A percentile compares a stretch with the other conserved stretches of the same genome.
Evolutionary conservation across 2,329 filamentous ascomycete species (phyloP).

Genomic region (Phaeomoniella chlamydospora): DNA sequence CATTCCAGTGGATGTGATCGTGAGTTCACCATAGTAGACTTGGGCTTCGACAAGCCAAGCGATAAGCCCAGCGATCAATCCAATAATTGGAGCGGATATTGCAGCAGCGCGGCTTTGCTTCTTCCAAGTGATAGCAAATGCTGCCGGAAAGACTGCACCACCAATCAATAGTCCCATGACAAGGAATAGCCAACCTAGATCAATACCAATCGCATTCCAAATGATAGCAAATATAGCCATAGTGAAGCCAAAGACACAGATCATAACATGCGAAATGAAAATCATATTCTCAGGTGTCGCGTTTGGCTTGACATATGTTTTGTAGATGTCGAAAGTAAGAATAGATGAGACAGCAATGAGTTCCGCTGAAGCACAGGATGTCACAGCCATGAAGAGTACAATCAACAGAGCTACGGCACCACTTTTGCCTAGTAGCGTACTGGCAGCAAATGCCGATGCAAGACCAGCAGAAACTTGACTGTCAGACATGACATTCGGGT

Average conservation of each 20-base stretch:
- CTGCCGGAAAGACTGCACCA: constrained; percentile 21
- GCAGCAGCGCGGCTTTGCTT: constrained; percentile 22
- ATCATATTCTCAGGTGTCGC: constrained; percentile 11
- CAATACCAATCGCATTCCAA: constrained; percentile 20
- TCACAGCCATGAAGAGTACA: constrained; percentile 14
- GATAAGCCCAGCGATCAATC: constrained; percentile 16
- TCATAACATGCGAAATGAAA: constrained; percentile 9
- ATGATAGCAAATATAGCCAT: constrained; percentile 13
- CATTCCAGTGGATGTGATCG: constrained; percentile 20
- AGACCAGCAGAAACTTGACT: constrained; percentile 12
- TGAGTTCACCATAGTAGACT: constrained; percentile 18
- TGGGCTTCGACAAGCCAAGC: constrained; percentile 23
- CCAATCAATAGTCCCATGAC: constrained; percentile 25
- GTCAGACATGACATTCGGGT: constrained; percentile 10
- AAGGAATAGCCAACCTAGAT: constrained; percentile 24
- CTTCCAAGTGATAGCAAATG: constrained; percentile 22
- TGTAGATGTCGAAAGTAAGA: constrained; percentile 10
- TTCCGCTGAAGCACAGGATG: constrained; percentile 7
- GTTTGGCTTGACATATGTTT: constrained; percentile 8
- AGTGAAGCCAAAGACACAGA: constrained; percentile 16
- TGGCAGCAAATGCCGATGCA: constrained; percentile 11
- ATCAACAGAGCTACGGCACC: constrained; percentile 13
- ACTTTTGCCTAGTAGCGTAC: constrained; percentile 11
- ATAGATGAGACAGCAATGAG: constrained; percentile 10
- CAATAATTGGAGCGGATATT: constrained; percentile 19